These are phyloP conservation scores for Teunomyces kruisii DNA, from an alignment of 805 yeast genomes.

Conservation along the genomic window DNA sequence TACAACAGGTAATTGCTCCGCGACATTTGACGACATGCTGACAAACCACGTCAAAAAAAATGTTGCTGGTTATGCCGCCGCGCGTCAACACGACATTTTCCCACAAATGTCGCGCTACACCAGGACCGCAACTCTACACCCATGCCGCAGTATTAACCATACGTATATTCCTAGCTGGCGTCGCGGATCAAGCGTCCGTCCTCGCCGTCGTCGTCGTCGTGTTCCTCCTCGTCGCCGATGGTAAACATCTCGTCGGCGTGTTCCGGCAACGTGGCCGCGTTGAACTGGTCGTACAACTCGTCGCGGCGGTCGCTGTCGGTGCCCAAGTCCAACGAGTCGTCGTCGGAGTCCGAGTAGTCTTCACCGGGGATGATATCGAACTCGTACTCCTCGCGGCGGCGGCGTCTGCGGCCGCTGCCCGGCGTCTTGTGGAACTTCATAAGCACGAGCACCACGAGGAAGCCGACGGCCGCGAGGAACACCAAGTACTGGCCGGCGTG, in stretches of 20 bases:
- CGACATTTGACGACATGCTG: no score
- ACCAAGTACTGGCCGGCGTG: conserved; percentile 64
- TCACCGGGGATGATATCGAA: conserved; percentile 77
- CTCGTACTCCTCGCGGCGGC: conserved; percentile 72
- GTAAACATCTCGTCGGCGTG: conserved; percentile 41
- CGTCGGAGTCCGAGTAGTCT: conserved; percentile 45
- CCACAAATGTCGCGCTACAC: neutral
- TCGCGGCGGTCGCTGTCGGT: conserved; percentile 15
- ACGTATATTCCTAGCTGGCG: no score
- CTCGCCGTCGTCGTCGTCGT: conserved; percentile 37
- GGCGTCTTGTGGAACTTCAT: conserved; percentile 45
- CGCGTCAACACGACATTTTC: neutral
- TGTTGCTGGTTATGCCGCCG: no score
- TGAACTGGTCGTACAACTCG: conserved; percentile 34
- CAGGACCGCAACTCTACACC: no score
- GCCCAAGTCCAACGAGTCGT: conserved; percentile 36
- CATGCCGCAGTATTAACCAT: neutral
- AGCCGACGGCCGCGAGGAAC: conserved; percentile 59
- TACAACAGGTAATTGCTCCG: no score
- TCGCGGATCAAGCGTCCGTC: conserved; percentile 1
- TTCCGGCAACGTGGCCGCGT: conserved; percentile 22
- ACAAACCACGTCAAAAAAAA: no score
- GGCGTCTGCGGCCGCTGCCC: conserved; percentile 42
- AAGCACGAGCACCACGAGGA: conserved; percentile 46
- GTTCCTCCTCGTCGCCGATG: conserved; percentile 42